Percentiles rank a stretch among this genome's conserved stretches.
phyloP scores from a whole-genome alignment of 768 basidiomycete species.

The Cyclocybe aegerita region DNA sequence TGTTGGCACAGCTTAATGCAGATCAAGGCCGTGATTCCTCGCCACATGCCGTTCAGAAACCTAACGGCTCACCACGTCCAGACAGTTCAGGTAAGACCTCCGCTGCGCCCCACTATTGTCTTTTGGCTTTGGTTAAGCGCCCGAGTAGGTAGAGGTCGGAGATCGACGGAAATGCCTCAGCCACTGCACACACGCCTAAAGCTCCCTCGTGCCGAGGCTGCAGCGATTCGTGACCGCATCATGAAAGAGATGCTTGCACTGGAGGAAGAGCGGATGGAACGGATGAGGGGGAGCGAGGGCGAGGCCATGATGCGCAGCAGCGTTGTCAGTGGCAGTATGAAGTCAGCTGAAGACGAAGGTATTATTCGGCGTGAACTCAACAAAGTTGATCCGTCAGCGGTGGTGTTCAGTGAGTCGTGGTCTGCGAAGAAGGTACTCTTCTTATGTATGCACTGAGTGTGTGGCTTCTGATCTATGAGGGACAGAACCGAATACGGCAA shows the following conservation, averaged over 20 bases:
- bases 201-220: slow-evolving; percentile 79
- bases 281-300: slow-evolving; percentile 79
- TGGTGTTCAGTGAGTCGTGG: slow-evolving; percentile 97
- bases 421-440: slow-evolving; percentile 76
- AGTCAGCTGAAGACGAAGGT: slow-evolving; percentile 85
- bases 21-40: slow-evolving; percentile 58
- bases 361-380: slow-evolving; percentile 93
- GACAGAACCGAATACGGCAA: slow-evolving; percentile 84
- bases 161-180: slow-evolving; percentile 23
- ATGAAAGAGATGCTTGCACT: slow-evolving; percentile 98
- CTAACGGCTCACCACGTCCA: slow-evolving; percentile 16
- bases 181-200: slow-evolving; percentile 55
- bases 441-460: neutral
- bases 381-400: slow-evolving; percentile 93
- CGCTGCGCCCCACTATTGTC: slow-evolving; percentile 9
- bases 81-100: slow-evolving; percentile 17
- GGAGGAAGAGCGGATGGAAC: slow-evolving; percentile 94
- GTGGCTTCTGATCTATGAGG: neutral
- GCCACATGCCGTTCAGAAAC: slow-evolving; percentile 14
- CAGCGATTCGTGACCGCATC: slow-evolving; percentile 89
- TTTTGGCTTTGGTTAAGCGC: neutral
- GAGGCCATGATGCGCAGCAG: slow-evolving; percentile 65
- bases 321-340: slow-evolving; percentile 49
- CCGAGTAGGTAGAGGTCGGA: slow-evolving; percentile 10
- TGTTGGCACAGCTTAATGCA: slow-evolving; percentile 95